Base-by-base conservation (phyloP, 1,284 basidiomycete species). In the Pseudozyma pruni region DNA sequence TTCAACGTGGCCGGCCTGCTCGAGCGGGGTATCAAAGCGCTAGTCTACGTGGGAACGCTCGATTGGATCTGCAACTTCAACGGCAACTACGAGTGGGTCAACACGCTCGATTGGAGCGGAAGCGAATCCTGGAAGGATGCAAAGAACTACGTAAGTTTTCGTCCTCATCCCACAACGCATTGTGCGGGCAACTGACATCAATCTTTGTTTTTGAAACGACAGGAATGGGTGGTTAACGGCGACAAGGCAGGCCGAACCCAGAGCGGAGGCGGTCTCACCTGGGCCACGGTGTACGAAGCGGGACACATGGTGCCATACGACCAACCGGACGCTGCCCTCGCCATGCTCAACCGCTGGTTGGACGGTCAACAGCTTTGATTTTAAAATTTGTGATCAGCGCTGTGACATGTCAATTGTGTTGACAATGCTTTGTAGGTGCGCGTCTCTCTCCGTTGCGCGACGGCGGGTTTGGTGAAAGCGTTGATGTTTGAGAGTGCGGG, bases 21-120 rank as follows among this genome's bases (percentile, higher is more conserved):
- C 19, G 91, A 93, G 76, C 87, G 90, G 27, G 89, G 89, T 6
- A 82, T 93, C 35, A 85, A 87, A 19, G 84, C 91, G 23, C 84
- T 93, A 46, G 88, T 91, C 60, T 91, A 91, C 69, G 89, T 89
- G 6, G 90, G 90, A 3, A 77, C 75, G 22, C 49, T 76, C 19
- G 80, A 82, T 57, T 81, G 79, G 76, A 80, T 76, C 47, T 82
- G 78, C 62, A 80, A 79, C 60, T 69, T 59, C 29, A 48, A 75
- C 27, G 68, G 72, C 9, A 76, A 74, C 56, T 54, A 56, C 35
- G 53, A 57, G 22, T 75, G 63, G 67, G 75, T 74, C 42, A 42
- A 48, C 6, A 46, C 49, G 4, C 45, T 75, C 25, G 69, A 70
- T 8, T 75, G 55, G 64, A 59, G 56, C 17, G 58, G 34, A 33